A percentile compares a stretch with the other conserved stretches of the same genome.
phyloP scores from a whole-genome alignment of 345 rosid species.

The Eutrema heterophyllum region DNA sequence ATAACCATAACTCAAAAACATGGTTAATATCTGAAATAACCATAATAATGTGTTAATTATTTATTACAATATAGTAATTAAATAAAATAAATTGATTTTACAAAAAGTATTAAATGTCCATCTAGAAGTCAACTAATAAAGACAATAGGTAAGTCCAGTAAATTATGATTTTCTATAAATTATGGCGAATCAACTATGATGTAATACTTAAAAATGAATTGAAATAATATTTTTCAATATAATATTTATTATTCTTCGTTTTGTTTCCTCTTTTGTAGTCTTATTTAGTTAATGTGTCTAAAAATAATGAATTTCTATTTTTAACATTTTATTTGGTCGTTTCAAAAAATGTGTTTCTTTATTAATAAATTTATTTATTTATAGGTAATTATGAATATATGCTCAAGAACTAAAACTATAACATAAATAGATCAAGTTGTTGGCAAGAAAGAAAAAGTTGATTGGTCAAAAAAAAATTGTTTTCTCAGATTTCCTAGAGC shows the following conservation, averaged over 20 bases:
- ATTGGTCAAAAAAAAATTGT: not conserved
- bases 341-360: not conserved
- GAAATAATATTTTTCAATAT: not conserved
- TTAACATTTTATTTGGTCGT: not conserved
- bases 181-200: not conserved
- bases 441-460: not conserved
- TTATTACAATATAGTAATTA: no score
- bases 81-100: no score
- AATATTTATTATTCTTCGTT: not conserved
- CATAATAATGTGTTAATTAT: not conserved
- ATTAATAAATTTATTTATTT: not conserved
- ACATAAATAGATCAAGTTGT: not conserved
- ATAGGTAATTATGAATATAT: not conserved
- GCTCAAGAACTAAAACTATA: not conserved
- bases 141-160: not conserved
- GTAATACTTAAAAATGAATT: not conserved
- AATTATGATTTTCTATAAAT: not conserved
- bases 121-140: not conserved
- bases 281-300: not conserved
- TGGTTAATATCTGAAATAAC: not conserved
- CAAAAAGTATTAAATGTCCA: not conserved
- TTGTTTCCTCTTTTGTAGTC: not conserved
- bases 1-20: not conserved
- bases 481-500: constrained; percentile 10
- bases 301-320: not conserved